Evolutionary conservation across 1,284 basidiomycete species (phyloP).

Genomic region (Tausonia pullulans): DNA sequence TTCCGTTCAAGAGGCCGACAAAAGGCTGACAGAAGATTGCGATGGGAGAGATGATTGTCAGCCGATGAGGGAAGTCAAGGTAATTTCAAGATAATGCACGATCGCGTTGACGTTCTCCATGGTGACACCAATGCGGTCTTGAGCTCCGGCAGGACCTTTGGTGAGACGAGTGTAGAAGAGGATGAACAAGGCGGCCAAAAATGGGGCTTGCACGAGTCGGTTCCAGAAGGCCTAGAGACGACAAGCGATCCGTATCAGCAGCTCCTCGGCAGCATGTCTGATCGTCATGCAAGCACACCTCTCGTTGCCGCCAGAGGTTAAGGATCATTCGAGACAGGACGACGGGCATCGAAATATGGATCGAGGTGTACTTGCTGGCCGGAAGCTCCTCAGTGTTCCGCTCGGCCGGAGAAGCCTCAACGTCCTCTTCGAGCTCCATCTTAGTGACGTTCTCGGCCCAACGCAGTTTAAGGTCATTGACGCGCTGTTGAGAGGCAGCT

Average conservation of each 20-base stretch:
- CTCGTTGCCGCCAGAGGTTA: conserved; percentile 34
- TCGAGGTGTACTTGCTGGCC: conserved; percentile 21
- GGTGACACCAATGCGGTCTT: conserved; percentile 35
- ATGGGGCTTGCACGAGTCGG: conserved; percentile 32
- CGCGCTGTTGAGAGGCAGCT: conserved; percentile 16
- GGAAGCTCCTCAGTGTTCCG: neutral
- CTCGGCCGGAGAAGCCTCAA: neutral
- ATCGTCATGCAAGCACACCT: conserved; percentile 16
- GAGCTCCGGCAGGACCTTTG: conserved; percentile 32
- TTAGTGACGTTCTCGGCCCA: conserved; percentile 18
- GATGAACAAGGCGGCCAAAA: conserved; percentile 33
- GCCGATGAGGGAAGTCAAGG: neutral
- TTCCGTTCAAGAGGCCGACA: conserved; percentile 35
- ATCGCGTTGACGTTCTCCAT: conserved; percentile 21
- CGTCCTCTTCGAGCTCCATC: neutral
- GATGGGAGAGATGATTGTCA: neutral
- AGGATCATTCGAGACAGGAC: conserved; percentile 33
- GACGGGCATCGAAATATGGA: conserved; percentile 33
- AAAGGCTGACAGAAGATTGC: conserved; percentile 21
- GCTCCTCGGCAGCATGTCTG: too few species aligned
- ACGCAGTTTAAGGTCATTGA: conserved; percentile 17
- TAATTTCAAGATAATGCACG: conserved; percentile 15
- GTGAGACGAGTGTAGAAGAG: conserved; percentile 36
- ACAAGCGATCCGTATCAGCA: neutral
- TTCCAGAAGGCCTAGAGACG: conserved; percentile 30